Evolutionary conservation across 768 basidiomycete genomes (phyloP).

Genomic region (Auricularia auricula-judae): DNA sequence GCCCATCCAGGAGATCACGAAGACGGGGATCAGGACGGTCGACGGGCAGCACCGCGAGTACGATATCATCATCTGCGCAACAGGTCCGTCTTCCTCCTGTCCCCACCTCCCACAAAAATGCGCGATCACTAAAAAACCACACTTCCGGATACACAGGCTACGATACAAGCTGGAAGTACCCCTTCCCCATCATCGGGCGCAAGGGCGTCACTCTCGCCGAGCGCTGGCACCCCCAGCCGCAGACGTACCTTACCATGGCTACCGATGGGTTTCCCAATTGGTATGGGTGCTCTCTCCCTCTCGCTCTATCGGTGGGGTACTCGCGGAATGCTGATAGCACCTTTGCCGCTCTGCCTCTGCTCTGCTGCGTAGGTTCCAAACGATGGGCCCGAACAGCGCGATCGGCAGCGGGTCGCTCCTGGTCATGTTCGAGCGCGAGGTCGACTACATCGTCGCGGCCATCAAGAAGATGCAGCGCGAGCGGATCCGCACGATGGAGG

Average conservation of each 20-base stretch:
- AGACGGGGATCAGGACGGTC: slow-evolving; percentile 42
- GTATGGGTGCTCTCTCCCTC: slow-evolving; percentile 7
- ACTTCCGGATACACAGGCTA: too few relatives aligned
- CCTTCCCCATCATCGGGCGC: slow-evolving; percentile 44
- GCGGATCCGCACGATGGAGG: slow-evolving; percentile 49
- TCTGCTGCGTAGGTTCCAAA: slow-evolving; percentile 26
- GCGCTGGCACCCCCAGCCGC: slow-evolving; percentile 44
- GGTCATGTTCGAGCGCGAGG: slow-evolving; percentile 41
- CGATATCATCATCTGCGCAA: slow-evolving; percentile 54
- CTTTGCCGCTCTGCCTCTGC: too few relatives aligned
- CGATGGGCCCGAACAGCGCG: slow-evolving; percentile 44
- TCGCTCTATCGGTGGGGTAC: too few relatives aligned
- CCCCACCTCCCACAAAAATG: too few relatives aligned
- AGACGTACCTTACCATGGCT: slow-evolving; percentile 46
- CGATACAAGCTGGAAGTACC: slow-evolving; percentile 36
- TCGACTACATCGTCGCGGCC: slow-evolving; percentile 44
- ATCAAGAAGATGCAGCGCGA: slow-evolving; percentile 53
- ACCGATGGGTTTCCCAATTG: slow-evolving; percentile 62
- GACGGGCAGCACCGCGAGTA: slow-evolving; percentile 45
- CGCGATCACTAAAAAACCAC: too few relatives aligned
- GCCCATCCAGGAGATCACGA: slow-evolving; percentile 39
- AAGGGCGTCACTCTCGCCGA: slow-evolving; percentile 39
- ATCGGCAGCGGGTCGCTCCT: slow-evolving; percentile 48
- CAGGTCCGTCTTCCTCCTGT: slow-evolving; percentile 31
- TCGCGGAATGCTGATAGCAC: too few relatives aligned